Base-by-base conservation (phyloP, 2,329 filamentous ascomycete species). In the Beauveria pseudobassiana region DNA sequence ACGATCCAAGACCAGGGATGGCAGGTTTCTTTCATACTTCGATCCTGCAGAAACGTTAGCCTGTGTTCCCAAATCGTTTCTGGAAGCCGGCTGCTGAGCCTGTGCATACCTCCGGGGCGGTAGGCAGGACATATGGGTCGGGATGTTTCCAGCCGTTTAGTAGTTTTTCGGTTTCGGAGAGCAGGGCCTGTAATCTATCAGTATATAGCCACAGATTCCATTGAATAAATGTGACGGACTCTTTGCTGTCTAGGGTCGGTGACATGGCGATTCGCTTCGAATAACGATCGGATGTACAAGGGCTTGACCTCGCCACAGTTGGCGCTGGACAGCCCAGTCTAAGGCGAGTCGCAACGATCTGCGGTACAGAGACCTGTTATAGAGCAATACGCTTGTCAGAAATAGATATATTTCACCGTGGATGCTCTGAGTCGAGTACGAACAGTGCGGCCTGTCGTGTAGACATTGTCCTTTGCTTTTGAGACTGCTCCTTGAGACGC, bases 131-230 rank as follows among this genome's bases (percentile, higher is more conserved):
- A 74, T 96, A 98, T 38, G 95, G 93, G 74, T 99, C 95, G 3
- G 95, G 95, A 72, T 99, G 95, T 79, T 98, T 98, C 93, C 93
- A 99, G 75, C 88, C 90, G 71, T 95, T 86, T 65, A 99, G 79
- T 63, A 97, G 74, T 68, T 88, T 88, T 76, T 98, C 93, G 5
- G 95, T 93, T 78, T 97, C 92, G 64, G 87, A 85, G 67, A 98
- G 82, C 63, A 99, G 77, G 55, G 86, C 86, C 95, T 99, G 49
- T 18, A 42, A 14, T 3, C 34, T 65, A 12, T 60, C 34, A 60
- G 50, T 53, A 14, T 45, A 12, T 16, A 14, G 10, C 26, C 43
- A 42, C 38, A 7, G 12, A 3, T 5, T 28, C 5, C 8, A 58
- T 28, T 22, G 22, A 30, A 30, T 38, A 7, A 40, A 40, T 30